phyloP scores from a whole-genome alignment of 768 basidiomycete genomes.

The Exidia glandulosa region DNA sequence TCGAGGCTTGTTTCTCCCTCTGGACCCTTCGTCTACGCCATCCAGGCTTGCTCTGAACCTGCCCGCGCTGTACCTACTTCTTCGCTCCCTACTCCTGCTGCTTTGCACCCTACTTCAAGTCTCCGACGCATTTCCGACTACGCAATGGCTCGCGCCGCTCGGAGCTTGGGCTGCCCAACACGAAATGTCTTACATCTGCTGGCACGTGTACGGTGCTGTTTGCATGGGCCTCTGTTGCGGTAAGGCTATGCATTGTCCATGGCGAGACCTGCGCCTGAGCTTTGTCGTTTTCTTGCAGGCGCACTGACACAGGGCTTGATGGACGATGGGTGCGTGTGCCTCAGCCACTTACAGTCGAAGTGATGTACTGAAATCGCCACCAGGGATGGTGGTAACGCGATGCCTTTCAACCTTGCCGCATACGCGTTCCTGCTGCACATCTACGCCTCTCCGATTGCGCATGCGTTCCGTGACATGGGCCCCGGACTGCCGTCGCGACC shows the following conservation, averaged over 20 bases:
- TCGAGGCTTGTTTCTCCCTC: slow-evolving; percentile 40
- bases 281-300: neutral
- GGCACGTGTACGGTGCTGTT: slow-evolving; percentile 60
- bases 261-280: neutral
- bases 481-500: slow-evolving; percentile 47
- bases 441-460: slow-evolving; percentile 56
- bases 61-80: slow-evolving; percentile 53
- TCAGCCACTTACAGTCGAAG: neutral
- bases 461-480: slow-evolving; percentile 25
- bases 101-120: slow-evolving; percentile 47
- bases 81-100: slow-evolving; percentile 48
- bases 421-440: slow-evolving; percentile 69
- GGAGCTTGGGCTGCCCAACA: slow-evolving; percentile 34
- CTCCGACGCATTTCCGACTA: slow-evolving; percentile 29
- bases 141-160: slow-evolving; percentile 24
- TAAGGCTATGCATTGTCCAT: slow-evolving; percentile 22
- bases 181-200: slow-evolving; percentile 57
- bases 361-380: neutral
- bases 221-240: slow-evolving; percentile 50
- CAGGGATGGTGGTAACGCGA: slow-evolving; percentile 3
- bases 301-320: slow-evolving; percentile 30
- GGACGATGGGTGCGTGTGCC: slow-evolving; percentile 54
- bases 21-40: slow-evolving; percentile 49
- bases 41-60: slow-evolving; percentile 50
- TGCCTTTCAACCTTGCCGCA: slow-evolving; percentile 39